Conservation (phyloP, 208 protist genomes). For the Perkinsela sp. region DNA sequence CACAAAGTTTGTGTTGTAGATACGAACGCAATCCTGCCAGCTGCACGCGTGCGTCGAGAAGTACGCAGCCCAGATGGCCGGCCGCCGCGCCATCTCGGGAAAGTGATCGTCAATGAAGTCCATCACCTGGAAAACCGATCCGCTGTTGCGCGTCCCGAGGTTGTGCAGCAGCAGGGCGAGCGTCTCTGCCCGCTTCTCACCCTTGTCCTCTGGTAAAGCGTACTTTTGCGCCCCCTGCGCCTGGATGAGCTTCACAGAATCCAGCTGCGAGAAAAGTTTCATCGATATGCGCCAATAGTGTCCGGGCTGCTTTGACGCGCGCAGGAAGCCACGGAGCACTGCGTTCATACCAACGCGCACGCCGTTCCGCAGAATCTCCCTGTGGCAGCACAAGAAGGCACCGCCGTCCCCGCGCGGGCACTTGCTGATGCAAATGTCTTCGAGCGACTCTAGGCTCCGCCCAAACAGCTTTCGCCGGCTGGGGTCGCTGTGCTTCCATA, state of each 20-base stretch:
- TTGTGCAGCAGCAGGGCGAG: background rate
- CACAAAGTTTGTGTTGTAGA: background rate
- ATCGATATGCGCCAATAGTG: background rate
- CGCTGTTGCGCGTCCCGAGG: background rate
- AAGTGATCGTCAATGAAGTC: slow-evolving; percentile 1
- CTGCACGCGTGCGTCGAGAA: background rate
- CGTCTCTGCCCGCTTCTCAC: background rate
- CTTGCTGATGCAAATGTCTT: background rate
- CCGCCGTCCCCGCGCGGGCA: background rate
- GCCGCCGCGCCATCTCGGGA: background rate
- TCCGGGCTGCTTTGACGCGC: background rate
- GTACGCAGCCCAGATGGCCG: background rate
- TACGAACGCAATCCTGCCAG: background rate
- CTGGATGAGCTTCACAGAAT: background rate
- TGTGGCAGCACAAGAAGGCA: background rate
- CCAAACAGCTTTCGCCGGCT: background rate
- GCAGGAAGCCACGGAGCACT: background rate
- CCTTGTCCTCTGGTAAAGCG: background rate
- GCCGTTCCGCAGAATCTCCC: background rate
- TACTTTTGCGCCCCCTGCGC: background rate
- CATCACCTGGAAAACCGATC: background rate
- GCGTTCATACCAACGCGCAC: background rate
- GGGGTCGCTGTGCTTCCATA: background rate
- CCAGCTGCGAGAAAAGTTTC: background rate
- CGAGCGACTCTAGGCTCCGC: background rate